Base-by-base conservation (phyloP, 352 stramenopile genomes). In the Globisporangium solare region DNA sequence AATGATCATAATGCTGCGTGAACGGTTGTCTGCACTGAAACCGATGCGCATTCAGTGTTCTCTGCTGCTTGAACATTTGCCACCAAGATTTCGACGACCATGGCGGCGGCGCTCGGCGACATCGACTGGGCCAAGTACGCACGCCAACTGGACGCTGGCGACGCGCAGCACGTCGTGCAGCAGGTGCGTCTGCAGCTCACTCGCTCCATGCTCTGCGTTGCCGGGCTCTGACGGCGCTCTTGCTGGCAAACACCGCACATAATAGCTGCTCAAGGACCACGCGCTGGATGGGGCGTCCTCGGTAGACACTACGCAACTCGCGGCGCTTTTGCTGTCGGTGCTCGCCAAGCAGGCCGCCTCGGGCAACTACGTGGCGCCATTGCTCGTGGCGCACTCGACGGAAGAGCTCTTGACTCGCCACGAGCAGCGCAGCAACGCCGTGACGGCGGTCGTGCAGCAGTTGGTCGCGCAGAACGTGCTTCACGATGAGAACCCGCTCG, bases 401-500 rank as follows among this genome's bases (percentile, higher is more conserved):
- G 60, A 71, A 4, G 68, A 73, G 27, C 17, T 40, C 32, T 46
- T 55, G 55, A 42, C 48, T 20, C 54, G 6, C 60, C 78, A 90
- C 45, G 55, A 67, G 2, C 54, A 64, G 27, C 75, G 77, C 49
- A 66, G 66, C 14, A 18, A 13, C 0, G 56, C 66, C 3, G 67
- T 88, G 2, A 62, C 73, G 18, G 51, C 48, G 10, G 73, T 88
- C n/a, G 78, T 89, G 27, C 50, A 71, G 31, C 67, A 81, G 1
- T 74, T 73, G 1, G 51, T 90, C 18, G 51, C 55, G 17, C 73
- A 89, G 51, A 60, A 71, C 52, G 35, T 88, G 10, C 45, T 91
- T 39, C 67, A 72, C 56, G 71, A 88, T 62, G 68, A 81, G 41
- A 83, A 67, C 43, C 76, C 78, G 20, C 55, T 89, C 13, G 60